phyloP scores from a whole-genome alignment of 2,329 filamentous ascomycete genomes.

The Chaetomiaceae sp. region DNA sequence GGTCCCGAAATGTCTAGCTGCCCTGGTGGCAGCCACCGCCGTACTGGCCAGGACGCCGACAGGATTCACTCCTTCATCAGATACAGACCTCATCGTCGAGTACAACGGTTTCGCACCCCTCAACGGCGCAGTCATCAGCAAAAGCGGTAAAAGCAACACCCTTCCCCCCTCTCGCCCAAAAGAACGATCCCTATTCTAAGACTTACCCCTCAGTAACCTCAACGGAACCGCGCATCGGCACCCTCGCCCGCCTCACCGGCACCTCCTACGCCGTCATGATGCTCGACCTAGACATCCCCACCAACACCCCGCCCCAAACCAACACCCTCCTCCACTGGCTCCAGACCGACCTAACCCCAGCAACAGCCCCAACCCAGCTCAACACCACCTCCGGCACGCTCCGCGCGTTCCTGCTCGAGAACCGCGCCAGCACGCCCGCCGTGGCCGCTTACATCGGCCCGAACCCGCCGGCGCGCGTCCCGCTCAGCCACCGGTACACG shows the following conservation, averaged over 20 bases:
- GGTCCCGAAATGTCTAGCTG: slow-evolving; percentile 30
- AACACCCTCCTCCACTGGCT: slow-evolving; percentile 41
- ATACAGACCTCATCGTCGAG: slow-evolving; percentile 37
- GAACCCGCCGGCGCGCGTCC: slow-evolving; percentile 35
- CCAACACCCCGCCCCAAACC: slow-evolving; percentile 33
- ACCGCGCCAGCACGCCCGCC: slow-evolving; percentile 22
- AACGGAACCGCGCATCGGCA: slow-evolving; percentile 34
- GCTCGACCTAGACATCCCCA: slow-evolving; percentile 46
- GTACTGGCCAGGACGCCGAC: slow-evolving; percentile 37
- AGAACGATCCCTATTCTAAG: slow-evolving; percentile 6
- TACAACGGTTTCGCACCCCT: slow-evolving; percentile 35
- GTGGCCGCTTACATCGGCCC: slow-evolving; percentile 34
- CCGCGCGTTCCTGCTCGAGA: slow-evolving; percentile 32
- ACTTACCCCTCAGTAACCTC: slow-evolving; percentile 30
- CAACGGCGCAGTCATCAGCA: slow-evolving; percentile 36
- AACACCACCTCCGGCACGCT: slow-evolving; percentile 28
- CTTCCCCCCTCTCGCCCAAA: not conserved
- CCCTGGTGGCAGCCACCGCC: slow-evolving; percentile 32
- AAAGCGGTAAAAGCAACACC: slow-evolving; percentile 31
- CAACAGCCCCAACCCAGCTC: slow-evolving; percentile 17
- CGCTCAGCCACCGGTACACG: slow-evolving; percentile 38
- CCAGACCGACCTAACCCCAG: slow-evolving; percentile 36
- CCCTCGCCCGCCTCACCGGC: slow-evolving; percentile 35
- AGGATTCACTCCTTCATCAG: slow-evolving; percentile 38
- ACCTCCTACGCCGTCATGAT: slow-evolving; percentile 39